These are phyloP conservation scores for Colletotrichum paranaense DNA, from an alignment of 2,329 filamentous ascomycete species.

Conservation along the genomic window DNA sequence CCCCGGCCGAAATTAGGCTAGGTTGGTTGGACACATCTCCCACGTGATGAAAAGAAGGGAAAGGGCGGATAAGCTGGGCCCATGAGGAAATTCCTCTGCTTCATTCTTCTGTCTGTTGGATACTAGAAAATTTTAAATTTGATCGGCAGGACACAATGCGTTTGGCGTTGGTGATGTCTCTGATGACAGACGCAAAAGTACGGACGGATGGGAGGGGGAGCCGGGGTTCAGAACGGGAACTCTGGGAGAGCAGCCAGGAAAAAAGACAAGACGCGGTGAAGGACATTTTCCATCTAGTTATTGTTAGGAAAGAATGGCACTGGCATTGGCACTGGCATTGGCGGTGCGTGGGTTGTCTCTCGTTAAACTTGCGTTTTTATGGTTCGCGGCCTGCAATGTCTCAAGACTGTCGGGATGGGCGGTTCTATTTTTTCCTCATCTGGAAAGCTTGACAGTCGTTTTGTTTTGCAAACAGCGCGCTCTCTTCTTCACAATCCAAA, in stretches of 20 bases:
- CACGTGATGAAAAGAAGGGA: slow-evolving; percentile 33
- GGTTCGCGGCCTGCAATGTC: slow-evolving; percentile 30
- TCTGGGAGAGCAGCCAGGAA: background rate
- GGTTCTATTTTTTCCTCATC: slow-evolving; percentile 23
- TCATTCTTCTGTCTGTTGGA: slow-evolving; percentile 21
- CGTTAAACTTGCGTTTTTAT: slow-evolving; percentile 23
- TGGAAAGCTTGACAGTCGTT: background rate
- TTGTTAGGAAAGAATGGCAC: slow-evolving; percentile 8
- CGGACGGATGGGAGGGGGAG: slow-evolving; percentile 14
- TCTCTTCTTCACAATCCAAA: background rate
- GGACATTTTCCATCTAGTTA: slow-evolving; percentile 13
- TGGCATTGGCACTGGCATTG: slow-evolving; percentile 19
- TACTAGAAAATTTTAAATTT: slow-evolving; percentile 24
- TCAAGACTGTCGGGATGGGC: slow-evolving; percentile 19
- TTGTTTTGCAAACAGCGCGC: slow-evolving; percentile 31
- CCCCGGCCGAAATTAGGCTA: slow-evolving; percentile 27
- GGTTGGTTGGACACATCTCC: slow-evolving; percentile 14
- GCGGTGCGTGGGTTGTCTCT: slow-evolving; percentile 31
- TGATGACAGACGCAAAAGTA: slow-evolving; percentile 21
- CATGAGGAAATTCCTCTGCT: slow-evolving; percentile 6
- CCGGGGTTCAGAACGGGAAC: slow-evolving; percentile 31
- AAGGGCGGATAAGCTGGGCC: background rate
- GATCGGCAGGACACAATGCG: slow-evolving; percentile 34
- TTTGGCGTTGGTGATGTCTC: slow-evolving; percentile 36
- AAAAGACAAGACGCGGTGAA: slow-evolving; percentile 32